Evolutionary conservation across 106 monocot genomes (phyloP).

Genomic region (Allium cepa): DNA sequence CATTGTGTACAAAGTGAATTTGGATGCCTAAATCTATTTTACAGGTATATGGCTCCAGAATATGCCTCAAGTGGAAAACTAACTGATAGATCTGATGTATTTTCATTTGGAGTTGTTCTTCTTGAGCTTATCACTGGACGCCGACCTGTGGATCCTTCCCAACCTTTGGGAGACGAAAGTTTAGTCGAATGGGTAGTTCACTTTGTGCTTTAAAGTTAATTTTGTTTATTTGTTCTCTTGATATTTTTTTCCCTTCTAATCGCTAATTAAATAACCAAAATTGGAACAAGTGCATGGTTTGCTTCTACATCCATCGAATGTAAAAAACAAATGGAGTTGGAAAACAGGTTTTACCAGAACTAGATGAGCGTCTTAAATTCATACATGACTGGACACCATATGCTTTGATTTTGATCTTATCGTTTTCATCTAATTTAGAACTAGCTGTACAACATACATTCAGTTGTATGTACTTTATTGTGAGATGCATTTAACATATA

Average conservation of each 20-base stretch:
- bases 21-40: not conserved
- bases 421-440: not conserved
- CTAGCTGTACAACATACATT: not conserved
- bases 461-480: not conserved
- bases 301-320: no score
- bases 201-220: not conserved
- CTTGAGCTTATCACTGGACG: constrained; percentile 8
- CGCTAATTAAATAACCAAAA: not conserved
- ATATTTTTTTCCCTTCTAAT: no score
- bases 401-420: not conserved
- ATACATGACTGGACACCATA: not conserved
- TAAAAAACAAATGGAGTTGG: no score
- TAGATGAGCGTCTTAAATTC: not conserved
- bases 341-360: not conserved
- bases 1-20: not conserved
- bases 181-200: constrained; percentile 11
- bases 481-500: no score
- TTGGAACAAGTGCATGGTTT: not conserved
- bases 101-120: constrained; percentile 14
- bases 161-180: constrained; percentile 7
- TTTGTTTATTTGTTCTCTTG: not conserved
- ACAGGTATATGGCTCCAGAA: constrained; percentile 18
- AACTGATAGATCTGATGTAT: constrained; percentile 16
- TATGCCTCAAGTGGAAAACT: constrained; percentile 16
- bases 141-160: constrained; percentile 12